These are phyloP conservation scores for Pezicula carpinea DNA, from an alignment of 2,329 filamentous ascomycete species.

Conservation along the genomic window DNA sequence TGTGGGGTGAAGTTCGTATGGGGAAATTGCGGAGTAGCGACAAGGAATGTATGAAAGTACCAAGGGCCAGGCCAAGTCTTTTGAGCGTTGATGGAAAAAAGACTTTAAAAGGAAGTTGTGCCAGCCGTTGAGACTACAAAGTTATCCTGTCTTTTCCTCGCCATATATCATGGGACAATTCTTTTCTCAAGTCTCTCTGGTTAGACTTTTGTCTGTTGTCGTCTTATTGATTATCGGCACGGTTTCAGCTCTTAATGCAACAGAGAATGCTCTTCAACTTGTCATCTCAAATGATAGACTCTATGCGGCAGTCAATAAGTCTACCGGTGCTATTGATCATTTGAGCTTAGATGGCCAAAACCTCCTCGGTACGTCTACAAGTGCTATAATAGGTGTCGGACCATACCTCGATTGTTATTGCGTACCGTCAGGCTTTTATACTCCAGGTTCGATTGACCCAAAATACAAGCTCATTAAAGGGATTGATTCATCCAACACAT, in stretches of 20 bases:
- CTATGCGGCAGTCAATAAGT: slow-evolving; percentile 38
- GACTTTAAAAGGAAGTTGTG: no score
- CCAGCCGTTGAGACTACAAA: no score
- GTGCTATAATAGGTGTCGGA: slow-evolving; percentile 38
- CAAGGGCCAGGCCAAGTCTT: no score
- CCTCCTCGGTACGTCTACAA: slow-evolving; percentile 40
- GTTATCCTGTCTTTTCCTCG: no score
- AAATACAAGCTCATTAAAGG: slow-evolving; percentile 47
- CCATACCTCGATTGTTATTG: slow-evolving; percentile 63
- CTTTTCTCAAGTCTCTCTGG: slow-evolving; percentile 28
- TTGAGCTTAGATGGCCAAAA: slow-evolving; percentile 45
- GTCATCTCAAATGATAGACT: slow-evolving; percentile 40
- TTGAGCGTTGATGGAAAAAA: no score
- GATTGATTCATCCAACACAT: slow-evolving; percentile 42
- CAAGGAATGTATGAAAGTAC: no score
- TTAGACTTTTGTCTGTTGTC: background rate
- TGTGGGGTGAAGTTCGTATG: no score
- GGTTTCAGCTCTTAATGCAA: slow-evolving; percentile 20
- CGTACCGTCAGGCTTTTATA: slow-evolving; percentile 53
- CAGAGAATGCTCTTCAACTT: slow-evolving; percentile 27
- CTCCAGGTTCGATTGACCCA: slow-evolving; percentile 45
- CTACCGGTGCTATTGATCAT: slow-evolving; percentile 34
- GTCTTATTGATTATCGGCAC: background rate
- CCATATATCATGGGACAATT: slow-evolving; percentile 30
- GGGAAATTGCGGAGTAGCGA: no score